Conservation (phyloP, 176 grass and related monocot species). For the Eragrostis curvula region DNA sequence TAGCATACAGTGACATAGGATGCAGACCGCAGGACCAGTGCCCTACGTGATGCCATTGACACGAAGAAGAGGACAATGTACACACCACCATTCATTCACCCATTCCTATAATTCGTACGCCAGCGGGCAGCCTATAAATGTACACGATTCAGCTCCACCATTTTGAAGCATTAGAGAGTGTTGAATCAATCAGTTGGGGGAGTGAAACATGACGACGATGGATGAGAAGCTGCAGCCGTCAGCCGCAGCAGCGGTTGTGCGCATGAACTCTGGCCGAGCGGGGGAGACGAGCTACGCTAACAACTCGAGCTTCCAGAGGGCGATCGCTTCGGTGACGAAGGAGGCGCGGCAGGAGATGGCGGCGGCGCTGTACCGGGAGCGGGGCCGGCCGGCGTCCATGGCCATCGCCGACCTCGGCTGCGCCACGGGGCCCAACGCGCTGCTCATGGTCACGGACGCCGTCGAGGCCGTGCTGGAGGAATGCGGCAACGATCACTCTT, state of each 20-base stretch:
- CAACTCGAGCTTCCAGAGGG: constrained; percentile 51
- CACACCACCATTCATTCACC: too few relatives aligned
- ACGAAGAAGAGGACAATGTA: too few relatives aligned
- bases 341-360: constrained; percentile 23
- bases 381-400: constrained; percentile 8
- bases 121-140: too few relatives aligned
- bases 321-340: constrained; percentile 29
- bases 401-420: constrained; percentile 57
- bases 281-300: constrained; percentile 44
- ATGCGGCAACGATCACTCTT: neutral
- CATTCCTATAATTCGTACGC: too few relatives aligned
- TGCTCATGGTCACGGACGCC: constrained; percentile 34
- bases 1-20: too few relatives aligned
- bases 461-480: constrained; percentile 23
- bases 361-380: neutral
- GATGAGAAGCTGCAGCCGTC: too few relatives aligned
- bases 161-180: too few relatives aligned
- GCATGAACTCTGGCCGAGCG: constrained; percentile 26
- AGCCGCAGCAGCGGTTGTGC: neutral
- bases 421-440: constrained; percentile 50
- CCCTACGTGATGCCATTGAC: too few relatives aligned
- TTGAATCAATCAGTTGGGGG: too few relatives aligned
- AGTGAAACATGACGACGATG: too few relatives aligned
- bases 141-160: too few relatives aligned
- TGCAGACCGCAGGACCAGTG: too few relatives aligned